phyloP scores from a whole-genome alignment of 2,329 filamentous ascomycete genomes.

The Hypoxylon sp. region DNA sequence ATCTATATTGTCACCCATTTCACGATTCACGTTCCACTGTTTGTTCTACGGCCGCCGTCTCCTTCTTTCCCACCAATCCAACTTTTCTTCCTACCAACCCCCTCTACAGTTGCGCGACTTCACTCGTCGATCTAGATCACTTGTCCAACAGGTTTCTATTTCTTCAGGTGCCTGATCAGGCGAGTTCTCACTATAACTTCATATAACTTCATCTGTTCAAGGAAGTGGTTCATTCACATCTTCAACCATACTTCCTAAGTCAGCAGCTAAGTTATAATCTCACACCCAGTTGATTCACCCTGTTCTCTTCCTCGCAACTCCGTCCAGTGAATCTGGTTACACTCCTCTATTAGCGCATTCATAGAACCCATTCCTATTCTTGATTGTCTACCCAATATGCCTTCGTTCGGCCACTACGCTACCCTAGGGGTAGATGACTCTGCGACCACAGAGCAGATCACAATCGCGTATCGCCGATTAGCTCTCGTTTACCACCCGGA shows the following conservation, averaged over 20 bases:
- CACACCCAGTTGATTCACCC: neutral
- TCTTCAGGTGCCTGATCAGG: neutral
- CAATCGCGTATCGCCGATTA: constrained; percentile 46
- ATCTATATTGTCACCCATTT: neutral
- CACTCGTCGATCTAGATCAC: neutral
- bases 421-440: constrained; percentile 47
- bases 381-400: constrained; percentile 23
- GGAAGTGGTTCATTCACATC: neutral
- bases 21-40: neutral
- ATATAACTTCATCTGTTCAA: neutral
- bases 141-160: neutral
- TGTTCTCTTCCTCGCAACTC: neutral
- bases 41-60: neutral
- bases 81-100: neutral
- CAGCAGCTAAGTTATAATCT: neutral
- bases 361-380: neutral
- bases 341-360: neutral
- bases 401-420: constrained; percentile 48
- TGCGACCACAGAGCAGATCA: constrained; percentile 46
- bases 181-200: neutral
- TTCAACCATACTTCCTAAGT: neutral
- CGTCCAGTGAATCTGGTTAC: neutral
- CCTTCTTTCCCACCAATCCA: neutral
- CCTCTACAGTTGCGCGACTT: neutral
- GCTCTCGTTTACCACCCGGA: constrained; percentile 50